Percentiles rank a stretch among this genome's conserved stretches.
Conservation (phyloP, 2,329 filamentous ascomycete species). For the Pseudogymnoascus sp. region DNA sequence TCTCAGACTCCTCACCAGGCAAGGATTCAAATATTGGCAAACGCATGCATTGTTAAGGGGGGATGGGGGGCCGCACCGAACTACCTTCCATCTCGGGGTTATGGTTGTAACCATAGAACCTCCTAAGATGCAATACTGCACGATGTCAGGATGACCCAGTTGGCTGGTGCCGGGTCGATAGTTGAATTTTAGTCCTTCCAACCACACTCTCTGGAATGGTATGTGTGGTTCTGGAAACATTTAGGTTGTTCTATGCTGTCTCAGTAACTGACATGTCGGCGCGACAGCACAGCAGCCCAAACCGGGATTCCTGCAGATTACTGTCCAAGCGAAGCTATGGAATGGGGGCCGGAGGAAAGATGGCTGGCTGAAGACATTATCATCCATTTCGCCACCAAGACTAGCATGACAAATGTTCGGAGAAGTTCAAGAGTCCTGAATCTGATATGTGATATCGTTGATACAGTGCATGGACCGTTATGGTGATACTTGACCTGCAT, state of each 20-base stretch:
- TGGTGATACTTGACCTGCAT: not conserved
- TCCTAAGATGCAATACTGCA: not conserved
- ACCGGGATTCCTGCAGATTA: not conserved
- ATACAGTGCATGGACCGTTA: not conserved
- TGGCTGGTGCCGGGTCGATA: not conserved
- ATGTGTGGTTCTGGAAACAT: not conserved
- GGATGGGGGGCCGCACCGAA: not conserved
- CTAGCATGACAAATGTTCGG: not conserved
- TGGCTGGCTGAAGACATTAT: not conserved
- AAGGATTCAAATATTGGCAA: not conserved
- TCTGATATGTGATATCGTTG: not conserved
- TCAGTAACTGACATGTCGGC: not conserved
- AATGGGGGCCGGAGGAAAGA: not conserved
- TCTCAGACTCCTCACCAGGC: not conserved
- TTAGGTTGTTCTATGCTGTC: not conserved
- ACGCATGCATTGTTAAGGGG: not conserved
- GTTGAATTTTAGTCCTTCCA: not conserved
- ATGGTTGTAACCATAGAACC: not conserved
- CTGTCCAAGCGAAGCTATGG: not conserved
- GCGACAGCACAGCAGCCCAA: not conserved
- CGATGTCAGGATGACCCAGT: not conserved
- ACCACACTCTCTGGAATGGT: not conserved
- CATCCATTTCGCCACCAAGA: not conserved
- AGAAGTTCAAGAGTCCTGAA: not conserved
- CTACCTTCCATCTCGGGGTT: not conserved